Evolutionary conservation across 1,284 basidiomycete genomes (phyloP), one percentile per base, ranked within the genome.

Genomic region (Takashimella tepidaria): DNA sequence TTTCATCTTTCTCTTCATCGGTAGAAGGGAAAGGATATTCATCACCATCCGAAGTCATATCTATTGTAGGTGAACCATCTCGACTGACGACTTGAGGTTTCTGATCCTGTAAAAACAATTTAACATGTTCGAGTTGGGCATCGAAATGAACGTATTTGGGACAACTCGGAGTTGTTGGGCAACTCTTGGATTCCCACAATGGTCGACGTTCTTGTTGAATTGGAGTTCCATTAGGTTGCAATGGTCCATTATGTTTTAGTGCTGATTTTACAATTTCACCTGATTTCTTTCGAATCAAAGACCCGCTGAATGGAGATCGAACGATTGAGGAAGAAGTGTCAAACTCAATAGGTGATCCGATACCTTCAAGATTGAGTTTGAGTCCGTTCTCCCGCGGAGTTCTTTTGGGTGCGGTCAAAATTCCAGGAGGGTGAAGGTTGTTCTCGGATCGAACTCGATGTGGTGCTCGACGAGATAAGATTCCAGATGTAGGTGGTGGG

Each of bases 111-210:
- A 92, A 79, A 79, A 98, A 98, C 51, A 95, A 81, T 76, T 92
- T 93, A 64, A 98, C 88, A 43, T 75, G 75, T 61, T 96, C 93
- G 51, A 97, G 83, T 69, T 93, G 83, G 5, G 85, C 75, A 76
- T 96, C 90, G 62, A 98, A 98, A 69, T 97, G 91, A 8, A 98
- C 95, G 31, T 83, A 85, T 74, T 95, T 95, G 5, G 82, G 82
- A 52, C 76, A 77, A 26, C 76, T 77, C 0, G 89, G 89, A 0
- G 89, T 87, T 2, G 83, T 77, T 0, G 89, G 89, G 40, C 83
- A 85, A 23, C 82, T 85, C 62, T 75, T 81, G 62, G 60, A 79
- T 74, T 52, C 80, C 81, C 42, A 84, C 82, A 41, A 84, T 83
- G 41, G 73, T 77, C 5, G 85, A 82, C 60, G 82, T 82, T 72